Percentiles rank a stretch among this genome's conserved stretches.
These are phyloP conservation scores for Lunasporangiospora selenospora DNA, from an alignment of 192 early-diverging fungal genomes.

Conservation along the genomic window DNA sequence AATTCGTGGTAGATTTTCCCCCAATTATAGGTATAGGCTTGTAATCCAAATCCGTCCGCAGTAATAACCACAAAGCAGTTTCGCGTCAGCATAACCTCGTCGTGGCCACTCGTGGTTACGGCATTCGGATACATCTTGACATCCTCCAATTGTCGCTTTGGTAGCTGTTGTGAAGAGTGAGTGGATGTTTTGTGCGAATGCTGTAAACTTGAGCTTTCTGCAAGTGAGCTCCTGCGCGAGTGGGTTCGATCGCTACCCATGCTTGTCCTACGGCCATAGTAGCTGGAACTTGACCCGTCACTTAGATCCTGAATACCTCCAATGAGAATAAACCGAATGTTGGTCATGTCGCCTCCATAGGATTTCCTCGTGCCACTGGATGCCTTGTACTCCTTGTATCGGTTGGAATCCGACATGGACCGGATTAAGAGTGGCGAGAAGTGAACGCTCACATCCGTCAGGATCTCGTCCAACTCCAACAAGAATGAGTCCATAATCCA, in stretches of 20 bases:
- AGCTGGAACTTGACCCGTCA: constrained; percentile 29
- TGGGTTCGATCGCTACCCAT: constrained; percentile 52
- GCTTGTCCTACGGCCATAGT: constrained; percentile 49
- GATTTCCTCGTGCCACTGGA: constrained; percentile 31
- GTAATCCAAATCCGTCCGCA: constrained; percentile 47
- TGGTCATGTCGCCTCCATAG: constrained; percentile 38
- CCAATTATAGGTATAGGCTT: constrained; percentile 62
- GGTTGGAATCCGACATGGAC: constrained; percentile 24
- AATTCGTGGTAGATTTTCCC: constrained; percentile 52
- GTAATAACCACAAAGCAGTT: constrained; percentile 59
- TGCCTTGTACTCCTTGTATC: constrained; percentile 49
- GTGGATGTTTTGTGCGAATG: constrained; percentile 57
- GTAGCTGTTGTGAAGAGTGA: constrained; percentile 37
- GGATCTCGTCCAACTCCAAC: constrained; percentile 49
- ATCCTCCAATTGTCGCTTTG: constrained; percentile 44
- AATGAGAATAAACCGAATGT: constrained; percentile 52
- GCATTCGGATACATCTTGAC: constrained; percentile 50
- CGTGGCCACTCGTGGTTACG: constrained; percentile 15
- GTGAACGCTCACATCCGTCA: constrained; percentile 48
- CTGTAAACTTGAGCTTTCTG: constrained; percentile 29
- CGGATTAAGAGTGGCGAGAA: constrained; percentile 55
- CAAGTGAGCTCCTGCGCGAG: constrained; percentile 42
- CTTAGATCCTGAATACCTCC: constrained; percentile 58
- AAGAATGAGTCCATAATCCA: constrained; percentile 63
- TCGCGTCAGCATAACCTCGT: constrained; percentile 25